phyloP scores from a whole-genome alignment of 179 eudicot species.

The Drosera spatulata region DNA sequence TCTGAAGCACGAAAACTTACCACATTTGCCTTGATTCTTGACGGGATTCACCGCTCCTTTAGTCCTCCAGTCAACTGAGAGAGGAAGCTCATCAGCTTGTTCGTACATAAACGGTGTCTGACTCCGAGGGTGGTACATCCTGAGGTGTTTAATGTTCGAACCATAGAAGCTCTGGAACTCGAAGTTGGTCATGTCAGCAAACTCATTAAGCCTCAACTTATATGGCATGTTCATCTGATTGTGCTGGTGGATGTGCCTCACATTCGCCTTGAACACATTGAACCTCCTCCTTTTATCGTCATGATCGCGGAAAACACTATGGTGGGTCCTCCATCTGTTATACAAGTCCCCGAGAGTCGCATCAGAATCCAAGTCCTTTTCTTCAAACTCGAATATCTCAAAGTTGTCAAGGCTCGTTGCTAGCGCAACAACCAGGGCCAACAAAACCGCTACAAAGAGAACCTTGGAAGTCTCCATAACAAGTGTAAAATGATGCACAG shows the following conservation, averaged over 20 bases:
- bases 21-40: conserved; percentile 68
- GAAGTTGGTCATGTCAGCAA: conserved; percentile 56
- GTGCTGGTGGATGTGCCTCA: conserved; percentile 31
- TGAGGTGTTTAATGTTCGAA: conserved; percentile 50
- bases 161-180: conserved; percentile 45
- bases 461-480: conserved; percentile 18
- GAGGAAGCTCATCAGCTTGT: conserved; percentile 28
- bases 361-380: conserved; percentile 49
- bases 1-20: conserved; percentile 10
- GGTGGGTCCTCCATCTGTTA: conserved; percentile 63
- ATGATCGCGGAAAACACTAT: conserved; percentile 49
- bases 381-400: conserved; percentile 23
- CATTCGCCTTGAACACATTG: conserved; percentile 75
- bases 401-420: conserved; percentile 14
- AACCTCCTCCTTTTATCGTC: conserved; percentile 49
- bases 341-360: conserved; percentile 49
- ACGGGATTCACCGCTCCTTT: conserved; percentile 64
- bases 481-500: background rate
- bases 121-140: conserved; percentile 29
- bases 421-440: conserved; percentile 27
- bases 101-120: conserved; percentile 36
- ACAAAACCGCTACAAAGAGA: conserved; percentile 24
- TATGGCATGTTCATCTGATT: conserved; percentile 46
- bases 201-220: conserved; percentile 53
- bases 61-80: conserved; percentile 62